Base-by-base conservation (phyloP, 805 yeast genomes). In the Wickerhamiella lipophila region DNA sequence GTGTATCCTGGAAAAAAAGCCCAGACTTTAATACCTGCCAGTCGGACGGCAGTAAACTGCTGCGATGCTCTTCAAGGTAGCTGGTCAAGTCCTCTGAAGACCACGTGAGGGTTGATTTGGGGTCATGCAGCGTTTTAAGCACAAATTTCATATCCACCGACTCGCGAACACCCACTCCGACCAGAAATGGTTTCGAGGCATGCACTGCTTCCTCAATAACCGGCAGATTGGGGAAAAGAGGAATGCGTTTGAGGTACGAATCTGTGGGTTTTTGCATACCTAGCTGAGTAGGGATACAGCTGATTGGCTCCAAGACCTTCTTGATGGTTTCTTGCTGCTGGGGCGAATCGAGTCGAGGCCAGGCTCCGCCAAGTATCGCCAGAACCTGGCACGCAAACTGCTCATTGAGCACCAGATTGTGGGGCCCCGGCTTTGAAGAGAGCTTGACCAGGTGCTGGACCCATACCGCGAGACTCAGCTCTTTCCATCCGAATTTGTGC, bases 121-220 rank as follows among this genome's bases (percentile, higher is more conserved):
- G 52, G 21, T 52, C 51, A 26, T 58, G 62, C 21, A 68, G 50
- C 11, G 60, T 56, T n/a, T 62, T 55, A 42, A 67, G 54, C 6
- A 68, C 69, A 49, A 63, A 59, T 16, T 58, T 56, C 60, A 68
- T 60, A 45, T 66, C 69, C 13, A 67, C 62, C 1, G 71, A 65
- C 51, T 63, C 63, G 23, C 71, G 60, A 12, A 67, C 55, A 1
- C 68, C 68, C 1, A 67, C 46, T 11, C 49, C 55, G 4, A 53
- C 46, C 25, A 68, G 53, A 51, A 67, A 52, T 19, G 51, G 32
- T 3, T 48, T 53, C 2, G 60, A 52, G 19, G 55, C 53, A 11
- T 41, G 47, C 13, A 60, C 36, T 16, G 41, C 36, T 3, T 46
- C 51, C 2, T 45, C 46, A 8, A 61, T 58, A 3, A 67, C 64